Conservation (phyloP, 495 filamentous ascomycete genomes). For the Oidiodendron maius region DNA sequence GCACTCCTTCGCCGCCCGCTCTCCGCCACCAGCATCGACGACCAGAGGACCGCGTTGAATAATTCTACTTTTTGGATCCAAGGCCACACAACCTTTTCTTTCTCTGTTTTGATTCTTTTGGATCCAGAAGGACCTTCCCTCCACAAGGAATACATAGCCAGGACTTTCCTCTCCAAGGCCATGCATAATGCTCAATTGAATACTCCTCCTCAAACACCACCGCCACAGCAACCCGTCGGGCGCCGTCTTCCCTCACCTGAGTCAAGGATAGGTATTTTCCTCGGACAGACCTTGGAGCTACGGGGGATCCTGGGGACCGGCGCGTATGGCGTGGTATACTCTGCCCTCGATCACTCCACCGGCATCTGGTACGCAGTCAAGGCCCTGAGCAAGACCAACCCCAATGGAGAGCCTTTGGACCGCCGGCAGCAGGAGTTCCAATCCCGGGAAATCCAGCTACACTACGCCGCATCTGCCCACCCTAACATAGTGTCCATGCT, state of each 20-base stretch:
- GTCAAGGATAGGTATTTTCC: conserved; percentile 21
- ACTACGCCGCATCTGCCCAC: conserved; percentile 82
- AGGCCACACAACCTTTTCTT: not conserved
- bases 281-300: conserved; percentile 20
- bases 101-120: not conserved
- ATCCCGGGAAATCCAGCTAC: conserved; percentile 84
- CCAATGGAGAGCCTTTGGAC: conserved; percentile 69
- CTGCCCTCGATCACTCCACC: conserved; percentile 81
- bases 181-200: conserved; percentile 10
- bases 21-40: not conserved
- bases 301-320: conserved; percentile 74
- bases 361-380: conserved; percentile 88
- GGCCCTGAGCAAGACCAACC: conserved; percentile 79
- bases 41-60: not conserved
- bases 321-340: conserved; percentile 96
- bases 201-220: conserved; percentile 15
- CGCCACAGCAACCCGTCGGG: conserved; percentile 2
- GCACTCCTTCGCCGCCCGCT: conserved; percentile 2
- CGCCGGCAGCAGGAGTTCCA: conserved; percentile 84
- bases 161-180: conserved; percentile 17
- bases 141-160: not conserved
- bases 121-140: not conserved
- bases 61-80: not conserved
- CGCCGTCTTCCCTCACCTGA: conserved; percentile 14
- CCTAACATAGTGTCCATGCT: conserved; percentile 90